Conservation (phyloP, 2,329 filamentous ascomycete genomes). For the Curvularia lunata region DNA sequence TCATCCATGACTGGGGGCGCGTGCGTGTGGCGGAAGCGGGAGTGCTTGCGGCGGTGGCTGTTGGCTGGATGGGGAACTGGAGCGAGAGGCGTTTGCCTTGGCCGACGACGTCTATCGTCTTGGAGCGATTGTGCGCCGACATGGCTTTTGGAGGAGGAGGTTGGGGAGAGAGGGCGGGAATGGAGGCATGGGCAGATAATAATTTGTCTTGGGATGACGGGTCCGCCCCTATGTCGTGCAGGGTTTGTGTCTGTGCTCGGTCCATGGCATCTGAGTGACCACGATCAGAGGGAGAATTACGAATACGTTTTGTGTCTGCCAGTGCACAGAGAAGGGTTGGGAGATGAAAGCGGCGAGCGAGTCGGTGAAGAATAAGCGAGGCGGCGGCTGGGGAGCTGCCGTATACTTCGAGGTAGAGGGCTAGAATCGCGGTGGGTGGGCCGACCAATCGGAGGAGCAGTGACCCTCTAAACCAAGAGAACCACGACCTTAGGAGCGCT, state of each 20-base stretch:
- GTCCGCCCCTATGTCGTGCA: constrained; percentile 33
- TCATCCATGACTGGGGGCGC: constrained; percentile 49
- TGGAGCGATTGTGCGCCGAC: constrained; percentile 43
- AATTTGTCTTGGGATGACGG: constrained; percentile 22
- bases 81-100: constrained; percentile 56
- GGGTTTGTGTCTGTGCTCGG: constrained; percentile 39
- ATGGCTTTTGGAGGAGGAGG: constrained; percentile 23
- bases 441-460: constrained; percentile 36
- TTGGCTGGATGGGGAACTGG: constrained; percentile 56
- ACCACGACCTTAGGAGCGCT: constrained; percentile 39
- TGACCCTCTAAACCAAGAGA: constrained; percentile 35
- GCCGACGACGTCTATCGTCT: constrained; percentile 42
- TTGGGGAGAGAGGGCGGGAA: constrained; percentile 21
- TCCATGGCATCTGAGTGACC: constrained; percentile 38
- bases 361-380: constrained; percentile 45
- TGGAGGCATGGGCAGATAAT: constrained; percentile 17
- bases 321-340: constrained; percentile 31
- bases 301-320: constrained; percentile 32
- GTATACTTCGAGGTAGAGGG: constrained; percentile 41
- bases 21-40: constrained; percentile 42
- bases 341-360: constrained; percentile 41
- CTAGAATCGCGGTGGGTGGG: constrained; percentile 37
- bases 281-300: constrained; percentile 22
- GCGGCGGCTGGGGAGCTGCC: constrained; percentile 37
- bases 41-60: constrained; percentile 42